phyloP scores from a whole-genome alignment of 768 basidiomycete genomes.

The Amanita jacksonii region DNA sequence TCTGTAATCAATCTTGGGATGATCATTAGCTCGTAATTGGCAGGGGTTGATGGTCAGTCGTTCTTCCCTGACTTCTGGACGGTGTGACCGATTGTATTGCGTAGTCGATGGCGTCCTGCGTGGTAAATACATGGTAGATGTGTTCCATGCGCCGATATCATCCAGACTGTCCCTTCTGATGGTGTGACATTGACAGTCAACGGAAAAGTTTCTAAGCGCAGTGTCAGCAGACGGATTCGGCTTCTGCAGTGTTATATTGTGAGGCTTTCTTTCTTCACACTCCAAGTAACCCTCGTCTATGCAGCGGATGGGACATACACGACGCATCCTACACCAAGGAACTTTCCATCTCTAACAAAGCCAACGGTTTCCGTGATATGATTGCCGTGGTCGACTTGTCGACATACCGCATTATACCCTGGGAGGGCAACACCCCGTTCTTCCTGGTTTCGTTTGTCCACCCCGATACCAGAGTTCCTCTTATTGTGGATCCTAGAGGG shows the following conservation, averaged over 20 bases:
- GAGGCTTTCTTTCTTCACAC: constrained; percentile 18
- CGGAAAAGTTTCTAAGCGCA: constrained; percentile 82
- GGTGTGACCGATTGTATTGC: background rate
- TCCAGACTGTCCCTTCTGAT: constrained; percentile 5
- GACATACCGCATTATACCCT: constrained; percentile 81
- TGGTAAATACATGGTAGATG: constrained; percentile 82
- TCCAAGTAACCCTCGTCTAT: constrained; percentile 3
- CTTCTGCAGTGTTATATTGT: constrained; percentile 93
- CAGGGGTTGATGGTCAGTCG: constrained; percentile 56
- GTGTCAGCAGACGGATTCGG: constrained; percentile 79
- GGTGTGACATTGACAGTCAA: constrained; percentile 44
- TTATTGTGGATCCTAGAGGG: constrained; percentile 84
- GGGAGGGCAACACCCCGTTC: constrained; percentile 88
- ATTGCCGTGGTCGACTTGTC: constrained; percentile 80
- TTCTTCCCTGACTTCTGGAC: too few relatives aligned
- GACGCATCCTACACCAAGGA: constrained; percentile 80
- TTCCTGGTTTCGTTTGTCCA: constrained; percentile 89
- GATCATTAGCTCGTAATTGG: background rate
- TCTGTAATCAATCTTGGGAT: too few relatives aligned
- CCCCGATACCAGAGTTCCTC: constrained; percentile 69
- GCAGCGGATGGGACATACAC: constrained; percentile 88
- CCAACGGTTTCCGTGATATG: constrained; percentile 89
- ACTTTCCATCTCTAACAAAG: constrained; percentile 81
- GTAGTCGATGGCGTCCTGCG: constrained; percentile 88
- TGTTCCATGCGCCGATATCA: background rate